Percentiles rank a stretch among this genome's conserved stretches.
Conservation (phyloP, 495 filamentous ascomycete genomes). For the Physcia stellaris region DNA sequence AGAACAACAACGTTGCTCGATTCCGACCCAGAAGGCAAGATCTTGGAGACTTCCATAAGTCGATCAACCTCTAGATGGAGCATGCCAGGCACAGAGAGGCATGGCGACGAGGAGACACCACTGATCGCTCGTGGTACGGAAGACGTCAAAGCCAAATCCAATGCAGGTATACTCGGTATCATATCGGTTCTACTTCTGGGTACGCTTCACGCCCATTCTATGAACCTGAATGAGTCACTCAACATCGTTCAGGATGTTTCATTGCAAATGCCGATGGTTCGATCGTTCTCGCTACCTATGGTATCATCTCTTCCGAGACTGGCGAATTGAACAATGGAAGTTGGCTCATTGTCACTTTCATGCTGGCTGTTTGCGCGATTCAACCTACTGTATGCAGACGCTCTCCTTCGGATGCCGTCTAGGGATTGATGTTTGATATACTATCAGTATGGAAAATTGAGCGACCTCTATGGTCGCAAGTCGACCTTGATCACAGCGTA, state of each 20-base stretch:
- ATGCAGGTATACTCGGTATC: too few relatives aligned
- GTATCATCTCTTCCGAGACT: slow-evolving; percentile 54
- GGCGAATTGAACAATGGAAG: slow-evolving; percentile 41
- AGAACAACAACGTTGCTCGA: too few relatives aligned
- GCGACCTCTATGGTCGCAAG: slow-evolving; percentile 34
- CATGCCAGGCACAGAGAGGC: too few relatives aligned
- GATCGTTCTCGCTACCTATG: slow-evolving; percentile 48
- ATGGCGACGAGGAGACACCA: too few relatives aligned
- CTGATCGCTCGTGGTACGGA: too few relatives aligned
- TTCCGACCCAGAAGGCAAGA: too few relatives aligned
- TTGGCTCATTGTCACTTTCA: slow-evolving; percentile 56
- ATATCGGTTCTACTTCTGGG: too few relatives aligned
- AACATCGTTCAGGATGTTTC: slow-evolving; percentile 54
- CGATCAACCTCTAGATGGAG: too few relatives aligned
- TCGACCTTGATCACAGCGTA: slow-evolving; percentile 27
- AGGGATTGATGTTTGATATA: neutral
- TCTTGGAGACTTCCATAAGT: too few relatives aligned
- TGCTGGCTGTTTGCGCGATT: slow-evolving; percentile 42
- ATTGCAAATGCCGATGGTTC: slow-evolving; percentile 48
- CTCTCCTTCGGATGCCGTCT: neutral
- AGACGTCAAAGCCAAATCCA: too few relatives aligned
- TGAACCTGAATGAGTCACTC: too few relatives aligned
- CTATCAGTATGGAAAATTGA: slow-evolving; percentile 30
- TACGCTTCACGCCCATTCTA: too few relatives aligned
- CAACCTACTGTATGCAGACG: slow-evolving; percentile 35